Conservation (phyloP, 345 rosid genomes). For the Punica granatum region DNA sequence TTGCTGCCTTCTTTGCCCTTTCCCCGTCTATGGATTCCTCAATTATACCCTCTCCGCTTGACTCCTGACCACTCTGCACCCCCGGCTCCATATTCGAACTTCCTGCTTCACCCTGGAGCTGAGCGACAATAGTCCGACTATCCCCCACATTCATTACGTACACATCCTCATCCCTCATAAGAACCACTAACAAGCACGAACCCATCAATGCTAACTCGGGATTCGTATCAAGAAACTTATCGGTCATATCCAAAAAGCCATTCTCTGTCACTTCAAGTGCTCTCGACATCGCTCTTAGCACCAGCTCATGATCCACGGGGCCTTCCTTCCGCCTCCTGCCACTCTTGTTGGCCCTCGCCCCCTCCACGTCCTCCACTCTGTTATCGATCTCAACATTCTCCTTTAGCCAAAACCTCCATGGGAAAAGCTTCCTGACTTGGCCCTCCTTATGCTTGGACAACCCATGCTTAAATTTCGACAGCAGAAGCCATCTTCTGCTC, state of each 20-base stretch:
- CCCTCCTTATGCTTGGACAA: conserved; percentile 58
- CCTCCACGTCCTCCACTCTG: conserved; percentile 26
- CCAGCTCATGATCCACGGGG: conserved; percentile 65
- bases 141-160: conserved; percentile 98
- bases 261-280: conserved; percentile 74
- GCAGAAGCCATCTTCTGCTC: conserved; percentile 70
- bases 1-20: conserved; percentile 17
- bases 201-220: conserved; percentile 99
- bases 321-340: conserved; percentile 72
- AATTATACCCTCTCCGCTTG: conserved; percentile 35
- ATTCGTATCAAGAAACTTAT: conserved; percentile 73
- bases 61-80: conserved; percentile 22
- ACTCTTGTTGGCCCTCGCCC: conserved; percentile 40
- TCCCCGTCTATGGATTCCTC: conserved; percentile 33
- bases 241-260: conserved; percentile 88
- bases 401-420: conserved; percentile 75
- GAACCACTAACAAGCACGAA: conserved; percentile 77
- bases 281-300: conserved; percentile 74
- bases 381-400: conserved; percentile 48
- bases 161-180: conserved; percentile 96
- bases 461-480: conserved; percentile 82
- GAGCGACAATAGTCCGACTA: conserved; percentile 94
- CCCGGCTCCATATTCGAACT: conserved; percentile 27
- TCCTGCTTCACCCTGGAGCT: conserved; percentile 42
- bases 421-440: conserved; percentile 53